Base-by-base conservation (phyloP, 2,329 filamentous ascomycete genomes). In the Colletotrichum sublineola region DNA sequence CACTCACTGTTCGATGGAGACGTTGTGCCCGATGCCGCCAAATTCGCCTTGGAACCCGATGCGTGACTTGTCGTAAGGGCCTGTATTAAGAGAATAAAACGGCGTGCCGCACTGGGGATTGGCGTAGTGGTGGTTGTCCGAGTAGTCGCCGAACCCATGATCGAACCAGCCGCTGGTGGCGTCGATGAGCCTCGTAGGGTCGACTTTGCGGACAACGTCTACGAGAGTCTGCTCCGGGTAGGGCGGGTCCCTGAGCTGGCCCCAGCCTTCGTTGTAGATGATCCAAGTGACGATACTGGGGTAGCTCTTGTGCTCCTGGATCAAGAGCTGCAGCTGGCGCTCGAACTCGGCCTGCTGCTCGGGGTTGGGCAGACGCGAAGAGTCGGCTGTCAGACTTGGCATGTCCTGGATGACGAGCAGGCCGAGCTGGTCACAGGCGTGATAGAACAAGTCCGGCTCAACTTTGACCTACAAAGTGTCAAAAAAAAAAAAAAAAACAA, bases 201-300 rank as follows among this genome's bases (percentile, higher is more conserved):
- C 92, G 2, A 92, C 79, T 1, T 82, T 75, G 56, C 84, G 85
- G 2, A 93, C 85, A 0, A 86, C 78, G 1, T 87, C 82, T 0
- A 89, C 88, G 15, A 94, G 81, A 5, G 78, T 81, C 18, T 86
- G 86, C 73, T 93, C 91, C 0, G 90, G 89, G 74, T 84, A 86
- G 9, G 83, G 83, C 0, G 80, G 79, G 0, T 83, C 76, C 2
- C 78, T 83, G 2, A 88, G 80, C 76, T 93, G 91, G 2, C 89
- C 91, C 91, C 91, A 93, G 55, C 90, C 91, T 78, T 93, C 91
- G 77, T 93, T 93, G 80, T 93, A 93, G 75, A 93, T 89, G 20
- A 92, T 82, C 87, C 91, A 93, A 1, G 88, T 87, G 12, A 88
- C 84, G 73, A 93, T 92, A 67, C 88, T 90, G 0, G 91, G 87